These are phyloP conservation scores for Talaromyces wortmannii DNA, from an alignment of 495 filamentous ascomycete genomes.

Conservation along the genomic window DNA sequence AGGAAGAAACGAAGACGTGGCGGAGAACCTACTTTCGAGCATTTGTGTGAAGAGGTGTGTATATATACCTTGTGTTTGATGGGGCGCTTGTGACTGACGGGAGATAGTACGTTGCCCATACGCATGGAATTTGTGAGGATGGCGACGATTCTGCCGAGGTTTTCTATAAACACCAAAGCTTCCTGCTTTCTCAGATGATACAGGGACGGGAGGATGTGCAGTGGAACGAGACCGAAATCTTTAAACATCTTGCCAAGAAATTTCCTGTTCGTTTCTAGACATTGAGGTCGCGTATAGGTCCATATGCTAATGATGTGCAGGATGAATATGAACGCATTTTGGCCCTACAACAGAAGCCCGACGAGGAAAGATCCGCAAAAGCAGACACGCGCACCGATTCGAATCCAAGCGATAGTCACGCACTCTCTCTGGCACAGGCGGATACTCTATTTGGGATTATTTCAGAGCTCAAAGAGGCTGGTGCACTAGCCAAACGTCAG, in stretches of 20 bases:
- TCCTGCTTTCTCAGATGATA: slow-evolving; percentile 53
- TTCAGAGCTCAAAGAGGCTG: slow-evolving; percentile 28
- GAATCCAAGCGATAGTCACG: slow-evolving; percentile 17
- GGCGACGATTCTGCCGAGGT: slow-evolving; percentile 40
- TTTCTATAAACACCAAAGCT: slow-evolving; percentile 46
- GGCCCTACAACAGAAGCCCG: slow-evolving; percentile 22
- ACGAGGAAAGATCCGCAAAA: slow-evolving; percentile 13
- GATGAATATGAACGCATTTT: slow-evolving; percentile 33
- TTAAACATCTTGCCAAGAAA: slow-evolving; percentile 41
- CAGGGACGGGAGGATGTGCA: slow-evolving; percentile 45
- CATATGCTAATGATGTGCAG: slow-evolving; percentile 15
- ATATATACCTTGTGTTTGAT: neutral
- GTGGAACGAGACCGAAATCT: slow-evolving; percentile 49
- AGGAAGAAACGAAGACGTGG: slow-evolving; percentile 25
- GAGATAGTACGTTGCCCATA: slow-evolving; percentile 32
- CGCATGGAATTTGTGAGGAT: slow-evolving; percentile 37
- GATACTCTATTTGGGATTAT: slow-evolving; percentile 31
- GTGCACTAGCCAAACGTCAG: slow-evolving; percentile 38
- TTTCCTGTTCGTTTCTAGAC: slow-evolving; percentile 30
- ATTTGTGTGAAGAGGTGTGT: slow-evolving; percentile 38
- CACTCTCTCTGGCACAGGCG: slow-evolving; percentile 26
- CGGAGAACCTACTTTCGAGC: slow-evolving; percentile 30
- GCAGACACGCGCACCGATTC: slow-evolving; percentile 14
- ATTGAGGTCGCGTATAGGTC: no score
- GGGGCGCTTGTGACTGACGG: neutral